Evolutionary conservation across 2,329 filamentous ascomycete species (phyloP), one percentile per base, ranked within the genome.

Genomic region (Pseudogymnoascus sp.): DNA sequence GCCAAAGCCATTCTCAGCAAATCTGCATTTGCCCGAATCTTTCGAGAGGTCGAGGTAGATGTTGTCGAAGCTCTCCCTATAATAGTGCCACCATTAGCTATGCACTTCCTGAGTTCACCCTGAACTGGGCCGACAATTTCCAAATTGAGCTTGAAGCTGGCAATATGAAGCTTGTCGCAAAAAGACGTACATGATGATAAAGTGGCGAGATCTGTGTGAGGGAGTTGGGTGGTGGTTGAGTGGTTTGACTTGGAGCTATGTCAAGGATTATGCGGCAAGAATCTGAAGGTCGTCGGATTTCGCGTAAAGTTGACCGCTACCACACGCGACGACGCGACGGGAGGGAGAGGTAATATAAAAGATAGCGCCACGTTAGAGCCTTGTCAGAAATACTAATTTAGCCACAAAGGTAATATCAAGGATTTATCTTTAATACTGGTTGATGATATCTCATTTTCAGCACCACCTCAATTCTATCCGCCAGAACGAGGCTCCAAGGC

Each of bases 11-110:
- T 87, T 93, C 75, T 97, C 93, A 67, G 93, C 93, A 72, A 99
- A 93, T 74, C 95, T 88, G 79, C 93, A 97, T 79, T 93, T 95
- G 69, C 95, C 95, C 64, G 87, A 84, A 77, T 95, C 89, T 77
- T 92, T 95, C 71, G 93, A 97, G 65, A 99, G 85, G 76, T 99
- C 93, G 71, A 99, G 86, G 78, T 95, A 93, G 79, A 97, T 96
- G 78, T 91, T 92, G 75, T 97, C 93, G 78, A 99, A 99, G 74
- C 89, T 95, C 85, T 99, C 95, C 70, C 85, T 88, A 28, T 23
- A n/a, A 62, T 25, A 18, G 21, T 6, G 16, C 25, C 37, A 16
- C 11, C 2, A 12, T 60, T 40, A 60, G 59, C 59, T 40, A n/a
- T 6, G 9, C 8, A 36, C 40, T 5, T 56, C 28, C 21, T 62